Conservation (phyloP, 371 early-diverging fungal species). For the Mortierella sp. region DNA sequence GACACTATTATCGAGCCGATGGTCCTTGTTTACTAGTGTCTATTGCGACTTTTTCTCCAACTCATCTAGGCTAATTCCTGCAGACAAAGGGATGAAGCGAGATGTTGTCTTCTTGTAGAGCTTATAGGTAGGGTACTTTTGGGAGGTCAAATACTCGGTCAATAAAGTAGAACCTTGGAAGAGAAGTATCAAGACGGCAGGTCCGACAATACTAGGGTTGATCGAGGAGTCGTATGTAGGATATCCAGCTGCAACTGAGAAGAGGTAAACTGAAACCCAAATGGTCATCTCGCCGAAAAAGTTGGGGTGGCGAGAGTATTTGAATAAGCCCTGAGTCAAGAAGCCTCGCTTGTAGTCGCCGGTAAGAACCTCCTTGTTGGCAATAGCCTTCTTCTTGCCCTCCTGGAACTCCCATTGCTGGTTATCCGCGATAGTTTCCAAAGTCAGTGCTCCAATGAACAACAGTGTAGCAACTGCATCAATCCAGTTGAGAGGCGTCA, state of each 20-base stretch:
- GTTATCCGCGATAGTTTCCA: constrained; percentile 84
- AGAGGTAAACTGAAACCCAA: constrained; percentile 78
- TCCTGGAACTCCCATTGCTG: constrained; percentile 89
- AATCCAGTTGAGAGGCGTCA: constrained; percentile 43
- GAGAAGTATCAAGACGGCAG: constrained; percentile 68
- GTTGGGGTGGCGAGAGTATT: constrained; percentile 86
- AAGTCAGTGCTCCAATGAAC: constrained; percentile 61
- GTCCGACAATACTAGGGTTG: constrained; percentile 74
- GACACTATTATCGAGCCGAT: no score
- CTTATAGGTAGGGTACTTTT: constrained; percentile 64
- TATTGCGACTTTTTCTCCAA: constrained; percentile 42
- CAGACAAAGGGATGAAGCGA: constrained; percentile 73
- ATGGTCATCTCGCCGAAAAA: constrained; percentile 82
- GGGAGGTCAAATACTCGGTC: constrained; percentile 69
- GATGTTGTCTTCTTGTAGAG: constrained; percentile 73
- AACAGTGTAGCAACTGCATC: constrained; percentile 64
- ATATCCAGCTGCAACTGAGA: constrained; percentile 66
- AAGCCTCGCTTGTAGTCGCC: constrained; percentile 76
- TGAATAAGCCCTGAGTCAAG: constrained; percentile 79
- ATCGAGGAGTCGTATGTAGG: constrained; percentile 49
- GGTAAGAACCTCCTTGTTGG: constrained; percentile 42
- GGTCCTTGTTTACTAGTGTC: not conserved
- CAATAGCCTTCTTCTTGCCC: constrained; percentile 66
- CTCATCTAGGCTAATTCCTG: constrained; percentile 38
- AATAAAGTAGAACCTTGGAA: constrained; percentile 81